phyloP scores from a whole-genome alignment of 202 grass and related monocot genomes.

The Panicum virgatum region DNA sequence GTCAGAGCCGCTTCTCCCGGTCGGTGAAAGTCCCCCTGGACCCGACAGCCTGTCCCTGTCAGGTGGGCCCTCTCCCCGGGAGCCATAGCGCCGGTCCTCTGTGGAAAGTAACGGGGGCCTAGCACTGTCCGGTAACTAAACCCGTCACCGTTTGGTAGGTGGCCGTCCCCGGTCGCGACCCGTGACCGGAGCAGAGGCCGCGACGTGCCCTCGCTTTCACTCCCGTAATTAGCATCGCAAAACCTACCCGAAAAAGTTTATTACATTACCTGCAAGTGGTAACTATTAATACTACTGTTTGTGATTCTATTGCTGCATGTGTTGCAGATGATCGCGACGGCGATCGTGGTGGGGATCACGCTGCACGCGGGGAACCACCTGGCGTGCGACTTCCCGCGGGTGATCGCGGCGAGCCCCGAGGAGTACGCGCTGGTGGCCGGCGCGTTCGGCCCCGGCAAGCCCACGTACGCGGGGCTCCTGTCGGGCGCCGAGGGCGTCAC shows the following conservation, averaged over 20 bases:
- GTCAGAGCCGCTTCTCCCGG: not conserved
- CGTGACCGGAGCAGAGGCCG: not conserved
- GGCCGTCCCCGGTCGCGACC: too few species aligned
- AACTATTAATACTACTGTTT: too few species aligned
- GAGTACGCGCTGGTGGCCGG: constrained; percentile 62
- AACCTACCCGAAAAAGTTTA: not conserved
- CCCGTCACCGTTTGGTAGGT: not conserved
- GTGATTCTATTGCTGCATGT: too few species aligned
- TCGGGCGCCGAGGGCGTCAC: constrained; percentile 74
- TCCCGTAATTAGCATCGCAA: not conserved
- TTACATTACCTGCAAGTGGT: too few species aligned
- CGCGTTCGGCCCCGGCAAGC: constrained; percentile 62
- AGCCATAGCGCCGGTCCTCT: not conserved
- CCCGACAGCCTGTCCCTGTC: not conserved
- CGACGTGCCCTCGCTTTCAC: not conserved
- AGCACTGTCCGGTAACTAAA: not conserved
- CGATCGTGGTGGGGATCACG: constrained; percentile 86
- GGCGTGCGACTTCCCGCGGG: constrained; percentile 88
- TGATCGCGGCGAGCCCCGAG: constrained; percentile 61
- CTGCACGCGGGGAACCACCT: constrained; percentile 97
- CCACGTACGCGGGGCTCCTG: constrained; percentile 69
- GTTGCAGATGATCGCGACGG: constrained; percentile 91
- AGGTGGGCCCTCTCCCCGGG: not conserved
- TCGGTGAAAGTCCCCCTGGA: not conserved
- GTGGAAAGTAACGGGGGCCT: not conserved